These are phyloP conservation scores for Marchantia polymorpha DNA, from an alignment of 225 moss, liverwort and hornwort genomes.

Conservation along the genomic window DNA sequence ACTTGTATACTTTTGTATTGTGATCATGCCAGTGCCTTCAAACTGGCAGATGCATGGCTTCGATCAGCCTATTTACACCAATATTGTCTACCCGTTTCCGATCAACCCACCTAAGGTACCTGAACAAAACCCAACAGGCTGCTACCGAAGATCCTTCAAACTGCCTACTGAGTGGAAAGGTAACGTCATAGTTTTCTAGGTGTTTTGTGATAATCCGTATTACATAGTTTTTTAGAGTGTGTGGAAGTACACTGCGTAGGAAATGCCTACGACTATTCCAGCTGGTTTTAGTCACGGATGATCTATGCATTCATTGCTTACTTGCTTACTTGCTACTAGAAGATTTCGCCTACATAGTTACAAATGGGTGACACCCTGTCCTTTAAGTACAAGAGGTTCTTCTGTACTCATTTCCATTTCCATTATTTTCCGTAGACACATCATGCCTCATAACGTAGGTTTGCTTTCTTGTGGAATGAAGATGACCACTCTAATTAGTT, in stretches of 20 bases:
- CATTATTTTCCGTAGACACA: neutral
- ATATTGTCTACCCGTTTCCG: slow-evolving; percentile 89
- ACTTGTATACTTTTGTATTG: slow-evolving; percentile 11
- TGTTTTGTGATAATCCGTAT: neutral
- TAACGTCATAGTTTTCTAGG: slow-evolving; percentile 23
- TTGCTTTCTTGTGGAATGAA: neutral
- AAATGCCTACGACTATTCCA: neutral
- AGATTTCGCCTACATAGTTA: neutral
- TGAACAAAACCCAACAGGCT: slow-evolving; percentile 88
- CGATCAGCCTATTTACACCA: slow-evolving; percentile 95
- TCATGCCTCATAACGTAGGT: neutral
- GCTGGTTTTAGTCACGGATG: neutral
- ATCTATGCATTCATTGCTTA: neutral
- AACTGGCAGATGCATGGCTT: slow-evolving; percentile 96
- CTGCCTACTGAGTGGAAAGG: slow-evolving; percentile 76
- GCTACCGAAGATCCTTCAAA: slow-evolving; percentile 71
- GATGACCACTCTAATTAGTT: neutral
- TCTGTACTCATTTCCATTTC: neutral
- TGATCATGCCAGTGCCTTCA: slow-evolving; percentile 75
- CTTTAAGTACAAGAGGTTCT: neutral
- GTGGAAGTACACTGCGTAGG: neutral
- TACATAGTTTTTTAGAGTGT: neutral
- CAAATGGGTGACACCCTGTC: neutral
- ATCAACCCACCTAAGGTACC: slow-evolving; percentile 82
- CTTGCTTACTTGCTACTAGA: neutral